Evolutionary conservation across 306 rosid genomes (phyloP).

Genomic region (Benincasa hispida): DNA sequence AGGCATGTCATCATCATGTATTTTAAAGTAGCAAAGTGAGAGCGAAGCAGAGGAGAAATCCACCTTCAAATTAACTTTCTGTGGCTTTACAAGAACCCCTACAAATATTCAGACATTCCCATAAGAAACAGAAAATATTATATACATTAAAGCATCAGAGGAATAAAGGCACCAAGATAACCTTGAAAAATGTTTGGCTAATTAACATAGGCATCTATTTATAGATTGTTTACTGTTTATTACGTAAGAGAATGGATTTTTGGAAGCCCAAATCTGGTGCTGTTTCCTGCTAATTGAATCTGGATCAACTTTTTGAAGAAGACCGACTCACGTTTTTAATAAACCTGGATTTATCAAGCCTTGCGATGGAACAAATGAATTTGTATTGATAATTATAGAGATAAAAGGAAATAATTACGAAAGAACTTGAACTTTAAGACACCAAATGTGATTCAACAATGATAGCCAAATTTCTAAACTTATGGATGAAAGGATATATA

Average conservation of each 20-base stretch:
- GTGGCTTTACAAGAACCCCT: conserved; percentile 77
- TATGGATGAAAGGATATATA: not conserved
- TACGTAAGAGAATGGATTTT: not conserved
- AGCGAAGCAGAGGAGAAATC: conserved; percentile 43
- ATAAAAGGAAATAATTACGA: not conserved
- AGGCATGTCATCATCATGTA: conserved; percentile 25
- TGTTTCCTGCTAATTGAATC: not conserved
- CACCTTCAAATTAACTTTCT: conserved; percentile 30
- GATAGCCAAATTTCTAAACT: not conserved
- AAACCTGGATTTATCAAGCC: not conserved
- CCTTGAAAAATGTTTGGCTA: not conserved
- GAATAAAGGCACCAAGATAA: not conserved
- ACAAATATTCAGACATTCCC: conserved; percentile 21
- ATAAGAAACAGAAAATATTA: conserved; percentile 4
- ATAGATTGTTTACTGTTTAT: not conserved
- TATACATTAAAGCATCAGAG: not conserved
- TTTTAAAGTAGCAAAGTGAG: conserved; percentile 64
- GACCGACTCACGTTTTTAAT: not conserved
- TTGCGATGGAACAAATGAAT: not conserved
- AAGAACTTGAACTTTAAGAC: not conserved
- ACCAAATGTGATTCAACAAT: not conserved
- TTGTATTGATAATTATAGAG: not conserved
- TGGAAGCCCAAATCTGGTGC: not conserved
- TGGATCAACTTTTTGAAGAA: not conserved
- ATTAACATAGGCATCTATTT: not conserved